Evolutionary conservation across 1,284 basidiomycete species (phyloP).

Genomic region (Marasmius fiardii): DNA sequence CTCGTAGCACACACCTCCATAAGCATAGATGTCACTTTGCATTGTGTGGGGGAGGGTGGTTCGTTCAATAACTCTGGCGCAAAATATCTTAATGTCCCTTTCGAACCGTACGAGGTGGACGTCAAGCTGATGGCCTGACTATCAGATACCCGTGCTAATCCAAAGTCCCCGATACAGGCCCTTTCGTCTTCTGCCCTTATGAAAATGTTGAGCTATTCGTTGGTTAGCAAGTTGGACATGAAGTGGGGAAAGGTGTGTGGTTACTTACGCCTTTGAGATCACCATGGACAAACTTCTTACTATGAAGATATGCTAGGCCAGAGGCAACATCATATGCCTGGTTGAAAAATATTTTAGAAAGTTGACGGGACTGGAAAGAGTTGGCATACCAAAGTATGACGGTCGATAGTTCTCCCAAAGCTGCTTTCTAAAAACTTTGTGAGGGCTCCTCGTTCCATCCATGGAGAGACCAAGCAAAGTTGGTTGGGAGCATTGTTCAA

Average conservation of each 20-base stretch:
- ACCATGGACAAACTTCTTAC: not conserved
- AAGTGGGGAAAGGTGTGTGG: not conserved
- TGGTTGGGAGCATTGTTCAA: not conserved
- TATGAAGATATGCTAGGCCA: not conserved
- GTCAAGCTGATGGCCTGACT: not conserved
- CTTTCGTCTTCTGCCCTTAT: not conserved
- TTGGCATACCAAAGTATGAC: no score
- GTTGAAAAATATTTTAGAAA: not conserved
- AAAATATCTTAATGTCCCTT: not conserved
- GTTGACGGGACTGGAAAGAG: no score
- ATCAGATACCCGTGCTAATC: not conserved
- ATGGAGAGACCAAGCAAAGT: slow-evolving; percentile 20
- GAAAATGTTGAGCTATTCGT: not conserved
- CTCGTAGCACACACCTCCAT: not conserved
- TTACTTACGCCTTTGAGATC: not conserved
- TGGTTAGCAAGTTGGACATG: not conserved
- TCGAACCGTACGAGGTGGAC: not conserved
- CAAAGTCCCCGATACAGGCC: not conserved
- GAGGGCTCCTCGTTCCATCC: slow-evolving; percentile 28
- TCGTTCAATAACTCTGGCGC: not conserved
- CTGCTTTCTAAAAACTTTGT: no score
- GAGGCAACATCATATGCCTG: not conserved
- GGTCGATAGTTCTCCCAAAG: no score
- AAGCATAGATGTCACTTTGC: not conserved
- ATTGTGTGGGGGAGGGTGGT: not conserved